These are phyloP conservation scores for Backusella westeae DNA, from an alignment of 192 early-diverging fungal species.

Conservation along the genomic window DNA sequence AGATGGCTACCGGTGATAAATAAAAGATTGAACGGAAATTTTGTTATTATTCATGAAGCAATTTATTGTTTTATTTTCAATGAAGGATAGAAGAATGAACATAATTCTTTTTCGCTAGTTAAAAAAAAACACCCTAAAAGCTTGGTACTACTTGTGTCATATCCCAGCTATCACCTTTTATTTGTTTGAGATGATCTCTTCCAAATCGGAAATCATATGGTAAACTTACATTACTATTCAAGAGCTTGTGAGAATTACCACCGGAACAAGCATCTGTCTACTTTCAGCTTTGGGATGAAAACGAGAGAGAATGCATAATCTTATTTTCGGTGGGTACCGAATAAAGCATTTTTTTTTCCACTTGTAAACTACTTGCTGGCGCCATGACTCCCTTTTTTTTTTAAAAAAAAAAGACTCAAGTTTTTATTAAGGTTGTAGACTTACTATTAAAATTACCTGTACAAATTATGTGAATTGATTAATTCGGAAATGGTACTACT, in stretches of 20 bases:
- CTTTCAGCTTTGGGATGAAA: not conserved
- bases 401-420: not conserved
- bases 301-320: not conserved
- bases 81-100: not conserved
- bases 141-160: not conserved
- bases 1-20: not conserved
- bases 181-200: conserved; percentile 2
- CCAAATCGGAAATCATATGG: not conserved
- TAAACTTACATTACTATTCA: not conserved
- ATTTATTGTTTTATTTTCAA: not conserved
- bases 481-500: not conserved
- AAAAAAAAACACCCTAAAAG: not conserved
- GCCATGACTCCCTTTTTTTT: not conserved
- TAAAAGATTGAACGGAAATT: not conserved
- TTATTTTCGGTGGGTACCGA: not conserved
- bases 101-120: not conserved
- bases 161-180: not conserved
- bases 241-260: not conserved
- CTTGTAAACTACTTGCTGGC: not conserved
- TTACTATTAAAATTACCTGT: not conserved
- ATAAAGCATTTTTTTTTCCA: not conserved
- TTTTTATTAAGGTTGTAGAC: not conserved
- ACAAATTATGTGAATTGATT: not conserved
- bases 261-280: not conserved
- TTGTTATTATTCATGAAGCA: not conserved